Conservation (phyloP, 2,329 filamentous ascomycete species). For the Aspergillus pseudoglaucus region DNA sequence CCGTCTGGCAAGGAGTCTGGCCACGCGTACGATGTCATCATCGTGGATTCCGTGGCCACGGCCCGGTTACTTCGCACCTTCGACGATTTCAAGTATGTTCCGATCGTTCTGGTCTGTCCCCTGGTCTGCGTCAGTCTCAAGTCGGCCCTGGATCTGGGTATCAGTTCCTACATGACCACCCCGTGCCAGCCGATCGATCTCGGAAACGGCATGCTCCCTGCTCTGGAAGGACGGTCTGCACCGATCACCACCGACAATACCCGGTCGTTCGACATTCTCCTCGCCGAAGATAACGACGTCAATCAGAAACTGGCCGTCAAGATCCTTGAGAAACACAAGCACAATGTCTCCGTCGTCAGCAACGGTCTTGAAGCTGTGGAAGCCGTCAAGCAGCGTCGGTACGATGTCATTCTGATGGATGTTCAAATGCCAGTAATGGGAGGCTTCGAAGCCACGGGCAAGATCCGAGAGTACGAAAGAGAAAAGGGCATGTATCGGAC, state of each 20-base stretch:
- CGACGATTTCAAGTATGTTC: constrained; percentile 96
- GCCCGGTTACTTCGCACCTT: constrained; percentile 78
- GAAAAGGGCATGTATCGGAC: constrained; percentile 73
- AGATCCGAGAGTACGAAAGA: constrained; percentile 91
- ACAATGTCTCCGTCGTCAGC: constrained; percentile 65
- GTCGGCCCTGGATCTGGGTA: constrained; percentile 86
- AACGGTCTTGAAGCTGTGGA: constrained; percentile 93
- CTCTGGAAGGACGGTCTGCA: constrained; percentile 85
- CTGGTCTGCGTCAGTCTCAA: constrained; percentile 87
- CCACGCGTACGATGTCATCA: constrained; percentile 84
- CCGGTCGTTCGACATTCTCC: constrained; percentile 87
- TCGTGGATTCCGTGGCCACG: constrained; percentile 88
- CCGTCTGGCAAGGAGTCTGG: constrained; percentile 40
- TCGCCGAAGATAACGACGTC: constrained; percentile 95
- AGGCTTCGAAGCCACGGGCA: constrained; percentile 92
- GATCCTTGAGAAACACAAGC: constrained; percentile 92
- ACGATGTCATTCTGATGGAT: constrained; percentile 97
- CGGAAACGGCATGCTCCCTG: constrained; percentile 92
- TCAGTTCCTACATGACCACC: constrained; percentile 98
- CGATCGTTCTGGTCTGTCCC: constrained; percentile 85
- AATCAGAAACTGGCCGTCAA: constrained; percentile 95
- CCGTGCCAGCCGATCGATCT: constrained; percentile 91
- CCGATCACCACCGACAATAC: constrained; percentile 89
- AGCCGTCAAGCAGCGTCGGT: constrained; percentile 83
- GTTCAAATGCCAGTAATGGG: constrained; percentile 99